phyloP scores from a whole-genome alignment of 2,329 filamentous ascomycete species.

The Zymoseptoria pseudotritici region DNA sequence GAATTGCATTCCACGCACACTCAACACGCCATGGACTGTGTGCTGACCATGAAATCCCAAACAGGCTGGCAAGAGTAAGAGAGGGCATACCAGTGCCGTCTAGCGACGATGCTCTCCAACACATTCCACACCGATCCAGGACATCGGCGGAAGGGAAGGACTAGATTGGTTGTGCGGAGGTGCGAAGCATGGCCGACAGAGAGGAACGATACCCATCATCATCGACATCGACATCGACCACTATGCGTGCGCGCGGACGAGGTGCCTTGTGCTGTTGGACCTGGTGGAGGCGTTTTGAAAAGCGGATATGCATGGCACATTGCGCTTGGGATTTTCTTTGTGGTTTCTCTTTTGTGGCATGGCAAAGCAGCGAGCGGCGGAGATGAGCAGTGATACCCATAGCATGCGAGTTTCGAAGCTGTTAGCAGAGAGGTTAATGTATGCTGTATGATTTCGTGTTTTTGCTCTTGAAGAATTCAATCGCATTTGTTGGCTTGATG shows the following conservation, averaged over 20 bases:
- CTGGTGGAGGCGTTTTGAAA: not conserved
- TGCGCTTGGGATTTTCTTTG: not conserved
- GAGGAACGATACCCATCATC: not conserved
- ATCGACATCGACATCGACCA: not conserved
- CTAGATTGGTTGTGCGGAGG: not conserved
- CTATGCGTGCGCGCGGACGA: too few species aligned
- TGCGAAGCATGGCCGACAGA: not conserved
- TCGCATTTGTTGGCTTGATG: not conserved
- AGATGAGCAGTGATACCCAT: slow-evolving; percentile 18
- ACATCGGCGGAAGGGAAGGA: not conserved
- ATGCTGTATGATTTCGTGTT: not conserved
- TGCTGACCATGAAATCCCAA: not conserved
- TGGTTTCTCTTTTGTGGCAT: not conserved
- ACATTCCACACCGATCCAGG: not conserved
- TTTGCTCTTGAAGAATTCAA: not conserved
- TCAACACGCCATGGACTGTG: not conserved
- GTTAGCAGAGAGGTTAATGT: not conserved
- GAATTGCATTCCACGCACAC: not conserved
- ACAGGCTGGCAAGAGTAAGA: slow-evolving; percentile 32
- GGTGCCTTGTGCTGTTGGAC: too few species aligned
- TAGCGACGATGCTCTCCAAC: slow-evolving; percentile 14
- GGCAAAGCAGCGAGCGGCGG: not conserved
- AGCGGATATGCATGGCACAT: not conserved
- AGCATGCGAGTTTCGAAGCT: slow-evolving; percentile 8
- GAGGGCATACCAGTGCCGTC: slow-evolving; percentile 30